These are phyloP conservation scores for Apiospora kogelbergensis DNA, from an alignment of 2,329 filamentous ascomycete genomes.

Conservation along the genomic window DNA sequence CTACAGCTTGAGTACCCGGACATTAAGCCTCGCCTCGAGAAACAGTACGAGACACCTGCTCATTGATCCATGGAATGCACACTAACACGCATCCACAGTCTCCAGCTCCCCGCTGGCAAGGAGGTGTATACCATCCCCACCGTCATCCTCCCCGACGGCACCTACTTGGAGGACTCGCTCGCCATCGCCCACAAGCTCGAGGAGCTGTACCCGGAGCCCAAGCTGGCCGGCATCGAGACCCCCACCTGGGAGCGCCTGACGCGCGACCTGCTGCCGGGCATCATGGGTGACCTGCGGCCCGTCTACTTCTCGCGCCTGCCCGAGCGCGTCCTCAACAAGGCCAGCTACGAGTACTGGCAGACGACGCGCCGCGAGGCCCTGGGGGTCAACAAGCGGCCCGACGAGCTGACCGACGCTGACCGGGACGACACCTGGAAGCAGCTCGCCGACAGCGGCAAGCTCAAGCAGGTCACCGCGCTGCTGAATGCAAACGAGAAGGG, in stretches of 20 bases:
- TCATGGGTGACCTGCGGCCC: constrained; percentile 35
- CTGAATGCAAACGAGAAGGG: constrained; percentile 56
- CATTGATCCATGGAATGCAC: not conserved
- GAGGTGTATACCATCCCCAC: constrained; percentile 32
- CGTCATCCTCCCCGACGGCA: constrained; percentile 46
- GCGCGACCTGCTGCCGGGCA: constrained; percentile 35
- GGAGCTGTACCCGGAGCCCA: constrained; percentile 54
- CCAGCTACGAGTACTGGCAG: constrained; percentile 55
- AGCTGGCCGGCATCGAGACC: constrained; percentile 54
- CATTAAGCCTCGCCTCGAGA: constrained; percentile 54
- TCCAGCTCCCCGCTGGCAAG: not conserved
- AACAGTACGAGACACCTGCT: constrained; percentile 43
- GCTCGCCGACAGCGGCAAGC: constrained; percentile 16
- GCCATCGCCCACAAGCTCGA: constrained; percentile 62
- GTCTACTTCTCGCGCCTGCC: constrained; percentile 51
- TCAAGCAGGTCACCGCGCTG: constrained; percentile 40
- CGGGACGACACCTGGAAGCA: constrained; percentile 51
- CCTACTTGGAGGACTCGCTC: constrained; percentile 63
- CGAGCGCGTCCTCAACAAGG: constrained; percentile 48
- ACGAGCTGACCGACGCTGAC: constrained; percentile 48
- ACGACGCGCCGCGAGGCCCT: constrained; percentile 46
- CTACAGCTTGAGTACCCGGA: constrained; percentile 63
- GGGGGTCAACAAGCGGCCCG: constrained; percentile 56
- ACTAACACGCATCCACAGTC: constrained; percentile 13
- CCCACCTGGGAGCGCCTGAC: constrained; percentile 44